Conservation (phyloP, 352 stramenopile species). For the Phytopythium ostracodes region DNA sequence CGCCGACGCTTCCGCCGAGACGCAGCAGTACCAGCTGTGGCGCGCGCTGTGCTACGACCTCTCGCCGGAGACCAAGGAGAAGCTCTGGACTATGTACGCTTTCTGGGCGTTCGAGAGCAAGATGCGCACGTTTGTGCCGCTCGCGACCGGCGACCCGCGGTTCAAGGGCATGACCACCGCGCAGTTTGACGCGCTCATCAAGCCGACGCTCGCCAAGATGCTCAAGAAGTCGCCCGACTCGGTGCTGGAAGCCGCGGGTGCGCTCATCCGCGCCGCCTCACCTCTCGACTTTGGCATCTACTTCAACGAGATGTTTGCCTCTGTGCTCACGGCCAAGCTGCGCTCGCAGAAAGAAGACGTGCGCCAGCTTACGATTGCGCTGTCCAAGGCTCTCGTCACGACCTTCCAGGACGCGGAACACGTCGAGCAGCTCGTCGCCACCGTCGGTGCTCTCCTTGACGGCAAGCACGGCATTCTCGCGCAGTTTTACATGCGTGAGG, state of each 20-base stretch:
- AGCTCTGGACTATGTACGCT: conserved; percentile 51
- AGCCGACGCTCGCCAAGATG: conserved; percentile 65
- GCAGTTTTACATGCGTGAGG: conserved; percentile 87
- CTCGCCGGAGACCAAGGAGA: conserved; percentile 26
- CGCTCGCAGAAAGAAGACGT: conserved; percentile 82
- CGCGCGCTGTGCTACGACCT: conserved; percentile 38
- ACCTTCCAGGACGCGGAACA: conserved; percentile 50
- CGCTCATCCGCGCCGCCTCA: conserved; percentile 39
- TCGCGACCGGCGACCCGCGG: conserved; percentile 36
- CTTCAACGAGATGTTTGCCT: conserved; percentile 56
- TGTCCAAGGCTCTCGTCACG: conserved; percentile 43
- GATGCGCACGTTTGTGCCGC: conserved; percentile 31
- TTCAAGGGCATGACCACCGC: conserved; percentile 49
- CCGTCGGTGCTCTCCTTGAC: conserved; percentile 61
- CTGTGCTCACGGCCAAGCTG: conserved; percentile 69
- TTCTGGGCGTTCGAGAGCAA: conserved; percentile 83
- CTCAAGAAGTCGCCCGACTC: conserved; percentile 83
- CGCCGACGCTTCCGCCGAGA: conserved; percentile 17
- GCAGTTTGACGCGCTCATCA: conserved; percentile 62
- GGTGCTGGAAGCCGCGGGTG: conserved; percentile 52
- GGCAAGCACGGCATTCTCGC: conserved; percentile 81
- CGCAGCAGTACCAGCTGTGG: conserved; percentile 63
- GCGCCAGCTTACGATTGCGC: conserved; percentile 38
- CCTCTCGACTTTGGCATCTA: conserved; percentile 69
- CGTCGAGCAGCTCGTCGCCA: conserved; percentile 47